Conservation (phyloP, 768 basidiomycete species). For the Lactarius deliciosus region DNA sequence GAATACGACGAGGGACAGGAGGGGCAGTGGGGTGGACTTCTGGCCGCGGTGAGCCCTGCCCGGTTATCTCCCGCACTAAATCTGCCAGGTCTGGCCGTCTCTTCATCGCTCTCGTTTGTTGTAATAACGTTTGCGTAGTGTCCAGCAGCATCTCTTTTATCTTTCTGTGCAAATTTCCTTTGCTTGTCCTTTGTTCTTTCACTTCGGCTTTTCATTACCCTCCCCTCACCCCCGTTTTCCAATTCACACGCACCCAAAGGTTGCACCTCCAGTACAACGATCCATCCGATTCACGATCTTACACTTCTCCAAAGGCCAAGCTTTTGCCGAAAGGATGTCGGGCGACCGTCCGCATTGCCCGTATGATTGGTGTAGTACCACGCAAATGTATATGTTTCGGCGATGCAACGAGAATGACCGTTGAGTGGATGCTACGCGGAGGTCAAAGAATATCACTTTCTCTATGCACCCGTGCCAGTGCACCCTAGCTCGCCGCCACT, state of each 20-base stretch:
- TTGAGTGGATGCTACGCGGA: slow-evolving; percentile 14
- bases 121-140: slow-evolving; percentile 9
- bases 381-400: slow-evolving; percentile 30
- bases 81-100: background rate
- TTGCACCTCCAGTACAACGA: slow-evolving; percentile 23
- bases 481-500: slow-evolving; percentile 9
- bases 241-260: slow-evolving; percentile 14
- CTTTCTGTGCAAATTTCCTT: slow-evolving; percentile 23
- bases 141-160: slow-evolving; percentile 22
- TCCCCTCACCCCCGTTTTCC: background rate
- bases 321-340: slow-evolving; percentile 23
- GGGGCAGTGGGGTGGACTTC: slow-evolving; percentile 65
- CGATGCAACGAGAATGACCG: slow-evolving; percentile 14
- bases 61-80: background rate
- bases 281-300: slow-evolving; percentile 19
- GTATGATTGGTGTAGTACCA: slow-evolving; percentile 30
- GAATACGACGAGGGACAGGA: slow-evolving; percentile 52
- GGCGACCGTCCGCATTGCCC: slow-evolving; percentile 20
- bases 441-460: background rate
- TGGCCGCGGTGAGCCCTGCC: slow-evolving; percentile 62
- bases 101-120: slow-evolving; percentile 7
- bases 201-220: background rate
- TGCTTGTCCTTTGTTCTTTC: slow-evolving; percentile 13
- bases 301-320: slow-evolving; percentile 6
- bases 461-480: too few species aligned